Evolutionary conservation across 805 yeast species (phyloP), one percentile per base, ranked within the genome.

Genomic region (Wickerhamomyces pijperi): DNA sequence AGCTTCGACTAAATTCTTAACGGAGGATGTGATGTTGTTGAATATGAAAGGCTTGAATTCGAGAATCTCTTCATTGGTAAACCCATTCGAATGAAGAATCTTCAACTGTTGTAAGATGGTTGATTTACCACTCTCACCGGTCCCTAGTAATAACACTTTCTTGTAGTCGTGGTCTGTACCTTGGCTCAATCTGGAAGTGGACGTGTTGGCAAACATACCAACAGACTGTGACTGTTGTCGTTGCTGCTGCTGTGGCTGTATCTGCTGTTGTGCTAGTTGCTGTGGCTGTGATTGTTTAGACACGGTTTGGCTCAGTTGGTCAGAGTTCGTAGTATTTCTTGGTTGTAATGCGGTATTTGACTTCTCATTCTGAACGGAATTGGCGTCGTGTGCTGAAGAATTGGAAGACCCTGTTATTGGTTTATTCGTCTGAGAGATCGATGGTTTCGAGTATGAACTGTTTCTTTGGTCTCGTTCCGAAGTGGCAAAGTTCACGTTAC

Each of bases 11-110:
- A 88, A 60, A 40, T 76, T 77, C 46, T 77, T 78, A 20, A 85
- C 79, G 45, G 92, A 79, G 40, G 85, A 94, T 43, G 82, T 60
- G 17, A 87, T 63, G 57, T 87, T 88, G 46, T 77, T 76, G 56
- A 72, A 83, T 17, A 88, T 86, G 46, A 84, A 78, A 0, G 90
- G 85, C 53, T 76, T 76, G 59, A 82, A 83, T 47, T 82, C 85
- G 39, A 67, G 63, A 20, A 81, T 59, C 55, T 87, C 97, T 36
- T 80, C 78, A 6, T 54, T 46, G 2, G 61, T 40, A 45, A 62
- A 65, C 11, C 69, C 70, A 39, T 56, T 58, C 19, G 65, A 61
- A 46, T 64, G 68, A 19, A 65, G 39, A 28, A 65, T 61, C 42
- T 63, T 61, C 32, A 65, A 44, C 42, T 65, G 71, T 43, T 57